Evolutionary conservation across 208 protist genomes (phyloP), one percentile per base, ranked within the genome.

Genomic region (Histomonas meleagridis): DNA sequence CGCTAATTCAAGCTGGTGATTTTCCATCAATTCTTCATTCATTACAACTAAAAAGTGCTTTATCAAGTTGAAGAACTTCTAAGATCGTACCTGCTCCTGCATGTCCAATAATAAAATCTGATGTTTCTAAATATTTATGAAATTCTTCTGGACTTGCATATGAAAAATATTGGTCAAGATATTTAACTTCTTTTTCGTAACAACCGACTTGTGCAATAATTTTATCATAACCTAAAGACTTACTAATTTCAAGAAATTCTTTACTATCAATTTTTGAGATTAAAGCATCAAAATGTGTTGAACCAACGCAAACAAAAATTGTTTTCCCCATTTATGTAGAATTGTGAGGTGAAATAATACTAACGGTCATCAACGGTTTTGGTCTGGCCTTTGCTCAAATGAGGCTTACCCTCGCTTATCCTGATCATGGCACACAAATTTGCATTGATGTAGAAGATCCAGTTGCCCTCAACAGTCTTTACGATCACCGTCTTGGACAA

Each of bases 331-430:
- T 86, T 51, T 48, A 49, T 57, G n/a, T n/a, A n/a, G n/a, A n/a
- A n/a, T n/a, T n/a, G n/a, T n/a, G n/a, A n/a, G n/a, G n/a, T n/a
- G n/a, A n/a, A n/a, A n/a, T n/a, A n/a, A n/a, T n/a, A n/a, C n/a
- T n/a, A n/a, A n/a, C n/a, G n/a, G n/a, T n/a, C n/a, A n/a, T n/a
- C n/a, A n/a, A 60, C 53, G 53, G 53, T 60, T 60, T 21, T 60
- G 53, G 53, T 60, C 40, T 46, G 2, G 40, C 62, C 40, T 81
- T 69, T 62, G 35, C 55, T n/a, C n/a, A 53, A 38, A 90, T 91
- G 93, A 91, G 97, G 96, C 92, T 98, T 57, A 97, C 97, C 93
- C 96, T 98, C 91, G 92, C 96, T 26, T 94, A 97, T 93, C 97
- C 97, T 69, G 79, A 93, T 14, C 97, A 95, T 55, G 97, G 97